Conservation (phyloP, 2,329 filamentous ascomycete species). For the Chrysosphaeria jannelii region DNA sequence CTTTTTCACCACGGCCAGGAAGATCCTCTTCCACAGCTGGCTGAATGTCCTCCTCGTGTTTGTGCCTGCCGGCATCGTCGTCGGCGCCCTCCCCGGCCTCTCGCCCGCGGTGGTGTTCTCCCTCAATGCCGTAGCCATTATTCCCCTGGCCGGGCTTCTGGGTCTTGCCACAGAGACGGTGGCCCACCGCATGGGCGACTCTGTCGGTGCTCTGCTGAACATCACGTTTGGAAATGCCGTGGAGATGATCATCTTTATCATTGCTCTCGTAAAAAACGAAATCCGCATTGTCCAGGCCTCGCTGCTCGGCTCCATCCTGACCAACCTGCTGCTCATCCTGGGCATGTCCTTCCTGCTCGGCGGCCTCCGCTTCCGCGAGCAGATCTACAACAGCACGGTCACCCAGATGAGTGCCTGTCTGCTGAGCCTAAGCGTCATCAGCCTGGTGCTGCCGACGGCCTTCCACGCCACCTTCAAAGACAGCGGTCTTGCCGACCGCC, state of each 20-base stretch:
- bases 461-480: conserved; percentile 69
- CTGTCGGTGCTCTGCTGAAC: conserved; percentile 65
- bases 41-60: conserved; percentile 51
- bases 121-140: conserved; percentile 46
- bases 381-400: conserved; percentile 87
- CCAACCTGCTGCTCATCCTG: conserved; percentile 64
- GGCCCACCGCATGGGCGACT: conserved; percentile 44
- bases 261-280: conserved; percentile 23
- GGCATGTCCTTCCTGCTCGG: conserved; percentile 80
- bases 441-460: conserved; percentile 62
- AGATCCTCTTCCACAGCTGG: conserved; percentile 40
- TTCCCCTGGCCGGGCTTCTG: conserved; percentile 42
- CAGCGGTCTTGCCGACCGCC: conserved; percentile 25
- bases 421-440: conserved; percentile 70
- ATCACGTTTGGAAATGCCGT: conserved; percentile 62
- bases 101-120: conserved; percentile 35
- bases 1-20: conserved; percentile 21
- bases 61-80: conserved; percentile 45
- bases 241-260: conserved; percentile 47
- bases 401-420: conserved; percentile 91
- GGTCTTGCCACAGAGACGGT: conserved; percentile 49
- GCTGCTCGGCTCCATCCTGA: conserved; percentile 62
- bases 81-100: conserved; percentile 17
- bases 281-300: conserved; percentile 83
- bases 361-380: conserved; percentile 63